Percentiles rank a stretch among this genome's conserved stretches.
phyloP scores from a whole-genome alignment of 192 early-diverging fungal genomes.

The Coemansia sp. region DNA sequence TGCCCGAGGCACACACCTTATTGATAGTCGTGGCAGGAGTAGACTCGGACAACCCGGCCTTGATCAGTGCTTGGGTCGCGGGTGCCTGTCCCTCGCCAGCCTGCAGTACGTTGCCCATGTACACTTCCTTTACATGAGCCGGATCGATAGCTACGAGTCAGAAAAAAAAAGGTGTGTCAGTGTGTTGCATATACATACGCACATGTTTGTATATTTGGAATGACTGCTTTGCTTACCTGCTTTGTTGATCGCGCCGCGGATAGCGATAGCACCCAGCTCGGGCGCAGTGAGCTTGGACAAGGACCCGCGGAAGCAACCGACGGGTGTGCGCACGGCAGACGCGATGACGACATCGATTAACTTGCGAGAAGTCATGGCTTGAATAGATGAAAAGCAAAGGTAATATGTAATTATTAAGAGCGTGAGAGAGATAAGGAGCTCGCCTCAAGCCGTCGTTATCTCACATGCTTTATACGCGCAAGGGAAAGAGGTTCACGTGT shows the following conservation, averaged over 20 bases:
- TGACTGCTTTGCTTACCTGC: slow-evolving; percentile 61
- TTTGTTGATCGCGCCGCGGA: slow-evolving; percentile 80
- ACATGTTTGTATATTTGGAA: background rate
- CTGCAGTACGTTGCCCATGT: slow-evolving; percentile 95
- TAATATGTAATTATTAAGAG: background rate
- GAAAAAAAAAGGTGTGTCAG: background rate
- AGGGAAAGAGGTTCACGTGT: background rate
- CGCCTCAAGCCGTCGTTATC: background rate
- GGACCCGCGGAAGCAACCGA: slow-evolving; percentile 88
- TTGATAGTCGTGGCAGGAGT: slow-evolving; percentile 97
- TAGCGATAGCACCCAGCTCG: slow-evolving; percentile 84
- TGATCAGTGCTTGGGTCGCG: slow-evolving; percentile 87
- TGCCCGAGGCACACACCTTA: slow-evolving; percentile 98
- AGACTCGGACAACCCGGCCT: slow-evolving; percentile 72
- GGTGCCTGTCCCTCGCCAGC: slow-evolving; percentile 90
- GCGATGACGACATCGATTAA: slow-evolving; percentile 55
- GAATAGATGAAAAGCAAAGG: background rate
- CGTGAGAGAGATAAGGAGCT: background rate
- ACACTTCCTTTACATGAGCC: slow-evolving; percentile 88
- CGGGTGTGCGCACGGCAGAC: slow-evolving; percentile 82
- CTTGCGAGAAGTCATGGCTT: slow-evolving; percentile 44
- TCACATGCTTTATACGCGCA: slow-evolving; percentile 1
- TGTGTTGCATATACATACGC: background rate
- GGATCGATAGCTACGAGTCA: slow-evolving; percentile 64
- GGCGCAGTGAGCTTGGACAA: slow-evolving; percentile 82